Percentiles rank a stretch among this genome's conserved stretches.
These are phyloP conservation scores for Colletotrichum costaricense DNA, from an alignment of 2,329 filamentous ascomycete species.

Conservation along the genomic window DNA sequence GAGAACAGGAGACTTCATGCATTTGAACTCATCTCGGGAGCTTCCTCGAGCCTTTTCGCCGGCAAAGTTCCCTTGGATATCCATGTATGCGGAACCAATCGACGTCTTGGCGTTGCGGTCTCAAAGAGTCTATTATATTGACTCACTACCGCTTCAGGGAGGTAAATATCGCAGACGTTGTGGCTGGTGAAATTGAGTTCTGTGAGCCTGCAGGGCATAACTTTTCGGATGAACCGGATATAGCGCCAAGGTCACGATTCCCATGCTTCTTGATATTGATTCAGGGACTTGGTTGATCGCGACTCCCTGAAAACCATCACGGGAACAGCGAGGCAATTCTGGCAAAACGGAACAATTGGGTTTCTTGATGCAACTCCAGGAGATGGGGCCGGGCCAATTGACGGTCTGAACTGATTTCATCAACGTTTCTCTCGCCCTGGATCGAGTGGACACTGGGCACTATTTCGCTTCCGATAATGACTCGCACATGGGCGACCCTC, in stretches of 20 bases:
- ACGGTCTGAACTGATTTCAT: background rate
- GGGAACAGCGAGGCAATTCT: background rate
- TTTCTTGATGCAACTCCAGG: background rate
- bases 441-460: background rate
- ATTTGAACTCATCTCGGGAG: background rate
- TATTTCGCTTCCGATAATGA: background rate
- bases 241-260: background rate
- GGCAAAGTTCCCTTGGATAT: background rate
- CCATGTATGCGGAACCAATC: background rate
- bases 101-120: background rate
- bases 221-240: constrained; percentile 27
- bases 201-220: background rate
- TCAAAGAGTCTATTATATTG: background rate
- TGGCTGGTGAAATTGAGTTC: background rate
- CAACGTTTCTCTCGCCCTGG: background rate
- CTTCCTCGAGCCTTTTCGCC: background rate
- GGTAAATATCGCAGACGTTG: background rate
- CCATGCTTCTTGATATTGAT: background rate
- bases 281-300: background rate
- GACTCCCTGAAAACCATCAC: background rate
- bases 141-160: background rate
- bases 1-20: background rate
- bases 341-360: background rate
- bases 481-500: background rate
- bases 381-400: background rate